Evolutionary conservation across 2,329 filamentous ascomycete species (phyloP), one percentile per base, ranked within the genome.

Genomic region (Colletotrichum sp.): DNA sequence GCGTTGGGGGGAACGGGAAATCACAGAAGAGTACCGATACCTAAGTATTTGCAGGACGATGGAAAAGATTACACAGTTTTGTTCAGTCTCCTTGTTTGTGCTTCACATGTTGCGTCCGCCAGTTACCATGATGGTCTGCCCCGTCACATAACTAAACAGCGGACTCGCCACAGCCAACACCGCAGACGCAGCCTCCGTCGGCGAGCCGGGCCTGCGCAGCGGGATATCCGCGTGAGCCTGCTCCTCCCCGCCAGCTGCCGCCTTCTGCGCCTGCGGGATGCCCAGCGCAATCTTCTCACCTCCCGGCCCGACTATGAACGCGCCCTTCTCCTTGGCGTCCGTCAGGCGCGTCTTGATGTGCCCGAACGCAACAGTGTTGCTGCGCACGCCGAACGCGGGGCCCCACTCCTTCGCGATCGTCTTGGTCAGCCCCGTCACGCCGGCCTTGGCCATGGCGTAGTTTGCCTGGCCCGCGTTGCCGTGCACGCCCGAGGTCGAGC

Each of bases 381-480:
- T 90, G 72, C 95, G 88, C 8, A 98, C 95, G 66, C 95, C 95
- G 78, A 96, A 98, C 47, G 87, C 83, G 0, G 94, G 95, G 1
- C 95, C 95, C 95, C 95, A 98, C 86, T 98, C 93, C 86, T 98
- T 86, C 5, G 95, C 95, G 80, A 98, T 95, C 3, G 95, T 95
- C 86, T 97, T 97, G 73, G 93, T 96, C 72, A 98, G 88, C 8
- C 95, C 95, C 13, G 90, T 90, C 16, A 98, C 91, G 59, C 94
- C 95, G 5, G 95, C 94, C 86, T 98, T 98, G 68, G 94, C 95
- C 62, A 96, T 86, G 43, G 93, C 90, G 83, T 98, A 98, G 87
- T 98, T 98, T 78, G 93, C 91, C 87, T 98, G 95, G n/a, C 95
- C 95, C 9, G 95, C 94, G 81, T 98, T 98, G 69, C 95, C 95